Conservation (phyloP, 768 basidiomycete genomes). For the Macrolepiota dolichaula region DNA sequence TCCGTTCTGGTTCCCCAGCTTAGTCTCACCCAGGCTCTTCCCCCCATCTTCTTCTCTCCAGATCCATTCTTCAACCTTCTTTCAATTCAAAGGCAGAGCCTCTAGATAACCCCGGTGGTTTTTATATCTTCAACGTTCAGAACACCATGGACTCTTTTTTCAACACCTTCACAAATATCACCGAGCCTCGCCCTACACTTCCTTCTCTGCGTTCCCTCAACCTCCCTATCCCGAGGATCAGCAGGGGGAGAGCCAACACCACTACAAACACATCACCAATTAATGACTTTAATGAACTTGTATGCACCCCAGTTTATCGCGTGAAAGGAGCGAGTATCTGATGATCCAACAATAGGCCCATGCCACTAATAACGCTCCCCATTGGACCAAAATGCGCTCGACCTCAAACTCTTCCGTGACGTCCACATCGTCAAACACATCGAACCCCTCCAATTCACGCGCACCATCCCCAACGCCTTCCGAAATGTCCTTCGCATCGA, state of each 20-base stretch:
- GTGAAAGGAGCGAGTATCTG: neutral
- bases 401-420: neutral
- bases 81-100: constrained; percentile 32
- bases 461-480: constrained; percentile 19
- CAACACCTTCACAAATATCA: constrained; percentile 12
- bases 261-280: constrained; percentile 14
- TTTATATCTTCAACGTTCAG: constrained; percentile 15
- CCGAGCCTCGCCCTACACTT: constrained; percentile 40
- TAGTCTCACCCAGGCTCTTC: constrained; percentile 7
- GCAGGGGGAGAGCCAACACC: constrained; percentile 9
- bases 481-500: constrained; percentile 11
- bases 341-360: neutral
- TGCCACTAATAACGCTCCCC: constrained; percentile 15
- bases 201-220: constrained; percentile 50
- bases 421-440: neutral
- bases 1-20: neutral
- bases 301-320: neutral
- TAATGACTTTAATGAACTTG: constrained; percentile 15
- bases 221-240: constrained; percentile 23
- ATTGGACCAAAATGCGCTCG: constrained; percentile 14
- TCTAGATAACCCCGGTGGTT: constrained; percentile 33
- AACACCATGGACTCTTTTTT: constrained; percentile 11
- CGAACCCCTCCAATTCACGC: constrained; percentile 11
- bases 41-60: constrained; percentile 13
- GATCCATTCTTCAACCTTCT: constrained; percentile 15